A percentile compares a stretch with the other conserved stretches of the same genome.
phyloP scores from a whole-genome alignment of 495 filamentous ascomycete genomes.

The Trichoderma asperelloides region DNA sequence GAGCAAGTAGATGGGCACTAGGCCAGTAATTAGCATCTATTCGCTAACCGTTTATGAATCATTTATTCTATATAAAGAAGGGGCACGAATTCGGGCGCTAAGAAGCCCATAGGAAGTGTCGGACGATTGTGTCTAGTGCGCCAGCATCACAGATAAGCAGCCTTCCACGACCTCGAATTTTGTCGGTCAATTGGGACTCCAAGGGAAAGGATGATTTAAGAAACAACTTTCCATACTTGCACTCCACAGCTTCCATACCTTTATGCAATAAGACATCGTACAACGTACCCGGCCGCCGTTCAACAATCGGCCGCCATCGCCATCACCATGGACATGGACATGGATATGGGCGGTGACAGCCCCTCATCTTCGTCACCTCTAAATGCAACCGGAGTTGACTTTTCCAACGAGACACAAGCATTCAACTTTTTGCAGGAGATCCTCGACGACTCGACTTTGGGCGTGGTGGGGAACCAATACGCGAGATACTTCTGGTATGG shows the following conservation, averaged over 20 bases:
- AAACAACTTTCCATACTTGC: not conserved
- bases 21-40: too few species aligned
- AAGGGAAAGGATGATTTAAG: not conserved
- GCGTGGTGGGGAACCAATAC: not conserved
- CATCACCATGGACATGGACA: not conserved
- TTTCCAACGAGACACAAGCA: not conserved
- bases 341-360: not conserved
- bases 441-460: not conserved
- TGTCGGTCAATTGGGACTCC: not conserved
- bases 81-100: too few species aligned
- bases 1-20: too few species aligned
- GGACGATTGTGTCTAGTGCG: too few species aligned
- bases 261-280: not conserved
- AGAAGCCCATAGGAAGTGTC: too few species aligned
- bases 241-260: not conserved
- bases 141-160: not conserved
- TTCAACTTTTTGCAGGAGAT: conserved; percentile 6
- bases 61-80: too few species aligned
- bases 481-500: not conserved
- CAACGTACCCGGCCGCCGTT: not conserved
- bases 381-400: not conserved
- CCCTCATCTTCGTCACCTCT: not conserved
- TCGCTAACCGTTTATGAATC: too few species aligned
- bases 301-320: not conserved
- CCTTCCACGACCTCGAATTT: not conserved